Conservation (phyloP, 2,329 filamentous ascomycete genomes). For the Colletotrichum costaricense region DNA sequence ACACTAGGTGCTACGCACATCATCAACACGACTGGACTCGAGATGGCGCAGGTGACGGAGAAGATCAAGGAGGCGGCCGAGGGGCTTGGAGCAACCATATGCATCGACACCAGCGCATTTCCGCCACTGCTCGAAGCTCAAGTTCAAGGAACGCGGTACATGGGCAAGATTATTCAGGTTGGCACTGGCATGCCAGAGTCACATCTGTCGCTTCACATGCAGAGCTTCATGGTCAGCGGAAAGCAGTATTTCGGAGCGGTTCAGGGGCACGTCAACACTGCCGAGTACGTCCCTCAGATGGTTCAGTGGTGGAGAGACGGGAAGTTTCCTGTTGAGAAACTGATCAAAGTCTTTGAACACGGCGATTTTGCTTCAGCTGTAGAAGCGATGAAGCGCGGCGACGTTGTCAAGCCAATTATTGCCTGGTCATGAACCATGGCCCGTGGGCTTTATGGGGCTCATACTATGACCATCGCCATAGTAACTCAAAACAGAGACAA, state of each 20-base stretch:
- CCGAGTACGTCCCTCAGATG: slow-evolving; percentile 48
- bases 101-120: slow-evolving; percentile 62
- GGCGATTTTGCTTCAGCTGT: slow-evolving; percentile 44
- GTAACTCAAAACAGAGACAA: neutral
- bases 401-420: slow-evolving; percentile 33
- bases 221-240: slow-evolving; percentile 57
- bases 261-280: slow-evolving; percentile 47
- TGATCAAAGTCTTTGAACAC: slow-evolving; percentile 47
- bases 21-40: slow-evolving; percentile 38
- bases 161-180: slow-evolving; percentile 61
- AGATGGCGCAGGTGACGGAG: slow-evolving; percentile 40
- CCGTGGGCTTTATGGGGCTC: neutral
- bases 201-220: slow-evolving; percentile 54
- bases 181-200: slow-evolving; percentile 57
- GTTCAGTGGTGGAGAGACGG: slow-evolving; percentile 47
- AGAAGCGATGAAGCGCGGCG: slow-evolving; percentile 43
- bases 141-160: slow-evolving; percentile 53
- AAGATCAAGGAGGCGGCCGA: slow-evolving; percentile 52
- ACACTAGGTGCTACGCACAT: slow-evolving; percentile 47
- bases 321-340: slow-evolving; percentile 46
- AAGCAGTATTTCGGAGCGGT: slow-evolving; percentile 59
- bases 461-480: neutral
- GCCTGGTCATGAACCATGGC: slow-evolving; percentile 21
- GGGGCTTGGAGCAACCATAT: slow-evolving; percentile 56
- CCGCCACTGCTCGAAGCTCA: slow-evolving; percentile 52